Evolutionary conservation across 495 filamentous ascomycete genomes (phyloP).

Genomic region (Podospora sp.): DNA sequence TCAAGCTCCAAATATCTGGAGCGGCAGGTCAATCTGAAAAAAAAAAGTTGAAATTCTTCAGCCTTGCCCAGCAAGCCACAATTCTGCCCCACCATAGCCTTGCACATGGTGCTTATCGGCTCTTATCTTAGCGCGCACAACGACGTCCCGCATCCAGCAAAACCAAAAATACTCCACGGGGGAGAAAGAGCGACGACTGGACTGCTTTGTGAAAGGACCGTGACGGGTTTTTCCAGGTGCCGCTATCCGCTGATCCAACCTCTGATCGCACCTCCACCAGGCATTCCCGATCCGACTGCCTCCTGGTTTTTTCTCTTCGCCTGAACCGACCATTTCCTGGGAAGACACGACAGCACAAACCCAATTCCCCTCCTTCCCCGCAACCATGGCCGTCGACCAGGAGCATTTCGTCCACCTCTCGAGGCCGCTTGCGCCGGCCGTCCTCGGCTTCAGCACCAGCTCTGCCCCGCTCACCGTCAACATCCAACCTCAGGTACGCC

Average conservation of each 20-base stretch:
- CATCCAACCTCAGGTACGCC: constrained; percentile 88
- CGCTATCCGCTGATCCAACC: not conserved
- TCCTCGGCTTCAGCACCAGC: constrained; percentile 74
- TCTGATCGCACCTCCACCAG: not conserved
- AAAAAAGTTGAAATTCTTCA: constrained; percentile 32
- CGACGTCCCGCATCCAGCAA: constrained; percentile 39
- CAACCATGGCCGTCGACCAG: constrained; percentile 75
- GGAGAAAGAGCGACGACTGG: constrained; percentile 26
- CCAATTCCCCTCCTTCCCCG: not conserved
- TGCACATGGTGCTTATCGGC: constrained; percentile 26
- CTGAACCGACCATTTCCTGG: not conserved
- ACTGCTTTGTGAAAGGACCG: constrained; percentile 10
- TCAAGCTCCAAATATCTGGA: not conserved
- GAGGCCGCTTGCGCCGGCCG: constrained; percentile 80
- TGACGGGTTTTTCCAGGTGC: constrained; percentile 23
- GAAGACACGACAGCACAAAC: not conserved
- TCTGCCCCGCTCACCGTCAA: constrained; percentile 89
- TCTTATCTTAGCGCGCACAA: constrained; percentile 48
- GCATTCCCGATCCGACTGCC: constrained; percentile 13
- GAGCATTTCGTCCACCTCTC: constrained; percentile 93
- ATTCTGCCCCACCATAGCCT: constrained; percentile 18
- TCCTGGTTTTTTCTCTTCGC: constrained; percentile 10
- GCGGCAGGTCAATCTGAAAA: constrained; percentile 3
- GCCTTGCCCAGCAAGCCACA: constrained; percentile 30
- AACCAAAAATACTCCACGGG: constrained; percentile 37